These are phyloP conservation scores for Torrubiella hemipterigena DNA, from an alignment of 2,329 filamentous ascomycete species.

Conservation along the genomic window DNA sequence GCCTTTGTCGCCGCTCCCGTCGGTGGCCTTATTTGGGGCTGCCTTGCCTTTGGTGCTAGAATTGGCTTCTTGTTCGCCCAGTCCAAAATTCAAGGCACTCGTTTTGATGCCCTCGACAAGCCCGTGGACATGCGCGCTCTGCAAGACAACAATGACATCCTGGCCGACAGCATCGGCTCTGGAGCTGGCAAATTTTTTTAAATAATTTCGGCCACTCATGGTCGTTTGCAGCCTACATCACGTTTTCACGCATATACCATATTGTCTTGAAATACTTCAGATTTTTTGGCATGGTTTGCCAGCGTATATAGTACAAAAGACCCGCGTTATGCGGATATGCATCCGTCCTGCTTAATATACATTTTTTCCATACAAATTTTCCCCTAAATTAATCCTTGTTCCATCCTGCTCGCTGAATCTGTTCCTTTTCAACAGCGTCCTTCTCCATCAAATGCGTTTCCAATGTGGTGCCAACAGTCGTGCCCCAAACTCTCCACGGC, in stretches of 20 bases:
- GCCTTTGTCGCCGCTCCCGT: conserved; percentile 72
- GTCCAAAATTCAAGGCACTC: conserved; percentile 44
- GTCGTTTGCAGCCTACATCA: conserved; percentile 4
- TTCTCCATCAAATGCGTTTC: conserved; percentile 25
- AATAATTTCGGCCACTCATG: conserved; percentile 5
- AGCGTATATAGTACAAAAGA: conserved; percentile 14
- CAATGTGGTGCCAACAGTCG: conserved; percentile 39
- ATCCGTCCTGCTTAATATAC: conserved; percentile 2
- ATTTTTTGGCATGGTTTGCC: too few species aligned
- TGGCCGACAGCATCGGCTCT: conserved; percentile 12
- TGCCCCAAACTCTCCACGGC: conserved; percentile 56
- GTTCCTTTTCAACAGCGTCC: conserved; percentile 19
- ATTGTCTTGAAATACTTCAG: background rate
- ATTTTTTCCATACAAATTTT: conserved; percentile 11
- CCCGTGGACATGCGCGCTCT: conserved; percentile 20
- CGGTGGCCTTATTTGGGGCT: conserved; percentile 61
- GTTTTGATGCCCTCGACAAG: conserved; percentile 57
- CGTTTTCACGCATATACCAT: background rate
- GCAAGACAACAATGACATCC: conserved; percentile 17
- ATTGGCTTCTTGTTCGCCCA: conserved; percentile 44
- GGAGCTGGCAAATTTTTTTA: conserved; percentile 45
- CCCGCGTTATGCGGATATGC: conserved; percentile 3
- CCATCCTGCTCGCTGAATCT: conserved; percentile 21
- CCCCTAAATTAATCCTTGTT: conserved; percentile 6
- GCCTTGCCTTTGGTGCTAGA: conserved; percentile 48